Evolutionary conservation across 139 green algal genomes (phyloP).

Genomic region (Haematococcus lacustris): DNA sequence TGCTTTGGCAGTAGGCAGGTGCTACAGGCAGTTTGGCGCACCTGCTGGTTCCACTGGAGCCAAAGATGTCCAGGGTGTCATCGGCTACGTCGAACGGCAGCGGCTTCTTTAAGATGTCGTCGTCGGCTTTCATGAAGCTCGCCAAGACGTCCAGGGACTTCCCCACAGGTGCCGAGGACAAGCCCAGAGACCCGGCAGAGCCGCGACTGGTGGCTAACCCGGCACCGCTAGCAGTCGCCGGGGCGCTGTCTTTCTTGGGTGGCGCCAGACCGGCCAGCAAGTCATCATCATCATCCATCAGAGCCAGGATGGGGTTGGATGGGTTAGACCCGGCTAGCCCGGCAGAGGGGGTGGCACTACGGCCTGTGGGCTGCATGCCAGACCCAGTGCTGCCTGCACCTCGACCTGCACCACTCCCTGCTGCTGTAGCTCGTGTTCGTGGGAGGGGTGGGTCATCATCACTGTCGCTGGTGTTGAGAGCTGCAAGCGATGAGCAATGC

Average conservation of each 20-base stretch:
- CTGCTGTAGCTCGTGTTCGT: background rate
- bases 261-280: constrained; percentile 4
- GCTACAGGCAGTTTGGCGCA: too few relatives aligned
- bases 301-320: background rate
- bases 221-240: too few relatives aligned
- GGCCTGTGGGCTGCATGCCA: background rate
- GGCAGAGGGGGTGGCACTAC: background rate
- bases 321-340: background rate
- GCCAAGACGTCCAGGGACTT: constrained; percentile 7
- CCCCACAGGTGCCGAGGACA: background rate
- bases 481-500: background rate
- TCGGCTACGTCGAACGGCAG: too few relatives aligned
- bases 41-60: too few relatives aligned
- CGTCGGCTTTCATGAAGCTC: constrained; percentile 9
- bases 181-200: too few relatives aligned
- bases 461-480: background rate
- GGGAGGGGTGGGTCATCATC: background rate
- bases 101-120: constrained; percentile 2
- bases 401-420: background rate
- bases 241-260: background rate
- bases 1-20: too few relatives aligned
- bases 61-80: too few relatives aligned
- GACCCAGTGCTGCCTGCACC: background rate
- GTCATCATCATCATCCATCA: constrained; percentile 13
- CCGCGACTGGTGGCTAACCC: too few relatives aligned